Base-by-base conservation (phyloP, 2,329 filamentous ascomycete genomes). In the Pestalotiopsis sp. region DNA sequence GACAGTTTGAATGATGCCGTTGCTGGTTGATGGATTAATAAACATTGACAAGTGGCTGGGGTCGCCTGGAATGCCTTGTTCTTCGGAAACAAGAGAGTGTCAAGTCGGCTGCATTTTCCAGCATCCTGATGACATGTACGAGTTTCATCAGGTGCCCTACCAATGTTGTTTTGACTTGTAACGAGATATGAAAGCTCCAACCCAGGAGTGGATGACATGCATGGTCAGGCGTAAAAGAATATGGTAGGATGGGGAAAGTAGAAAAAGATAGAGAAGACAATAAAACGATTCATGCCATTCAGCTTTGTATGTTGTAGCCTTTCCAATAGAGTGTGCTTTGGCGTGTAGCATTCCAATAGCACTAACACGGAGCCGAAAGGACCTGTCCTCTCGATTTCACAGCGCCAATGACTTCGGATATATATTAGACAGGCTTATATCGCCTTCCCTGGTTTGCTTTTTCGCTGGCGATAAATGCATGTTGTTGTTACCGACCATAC, bases 1-100 rank as follows among this genome's bases (percentile, higher is more conserved):
- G 82, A 83, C 68, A 86, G 84, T 2, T 76, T 93, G 74, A 81
- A 75, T 1, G 78, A 80, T 59, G 81, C 76, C 25, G 72, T 84
- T n/a, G 74, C 74, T 36, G 74, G 71, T 25, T 77, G 69, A 75
- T 9, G 45, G 17, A 23, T 17, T n/a, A 17, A 52, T n/a, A 20
- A 3, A 9, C 45, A 52, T n/a, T n/a, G 20, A 20, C 45, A 52
- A 52, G 14, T n/a, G 2, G 20, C 3, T n/a, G 7, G 14, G 20
- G 20, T 9, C 20, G 7, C 7, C 6, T 52, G 45, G 14, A 52
- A 9, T 9, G 3, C 9, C 9, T 4, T n/a, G 11, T 49, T 17
- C 14, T 49, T 49, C 1, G 14, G 14, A 49, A 4, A 49, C 4
- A 49, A 17, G 41, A 17, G 13, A 17, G 4, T 23, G n/a, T 4